Conservation (phyloP, 2,329 filamentous ascomycete species). For the Botrytis sinoallii region DNA sequence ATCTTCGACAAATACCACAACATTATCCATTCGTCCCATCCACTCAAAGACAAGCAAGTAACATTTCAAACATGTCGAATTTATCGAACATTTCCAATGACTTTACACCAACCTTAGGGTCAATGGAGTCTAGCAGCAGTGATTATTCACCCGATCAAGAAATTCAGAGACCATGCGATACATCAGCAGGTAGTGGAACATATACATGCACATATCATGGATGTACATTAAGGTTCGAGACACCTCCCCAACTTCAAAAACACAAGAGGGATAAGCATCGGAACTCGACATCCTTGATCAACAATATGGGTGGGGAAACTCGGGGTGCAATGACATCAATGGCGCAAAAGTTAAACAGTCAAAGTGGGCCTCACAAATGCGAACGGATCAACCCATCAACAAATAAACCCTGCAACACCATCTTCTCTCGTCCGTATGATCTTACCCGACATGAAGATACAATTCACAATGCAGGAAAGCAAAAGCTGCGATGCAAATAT, state of each 20-base stretch:
- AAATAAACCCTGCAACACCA: conserved; percentile 87
- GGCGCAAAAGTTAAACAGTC: conserved; percentile 66
- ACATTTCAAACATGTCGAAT: conserved; percentile 26
- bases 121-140: conserved; percentile 43
- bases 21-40: conserved; percentile 38
- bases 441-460: conserved; percentile 95
- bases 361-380: conserved; percentile 90
- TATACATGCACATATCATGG: conserved; percentile 97
- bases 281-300: conserved; percentile 51
- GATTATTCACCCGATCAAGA: conserved; percentile 38
- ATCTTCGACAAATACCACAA: conserved; percentile 30
- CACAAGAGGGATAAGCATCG: conserved; percentile 94
- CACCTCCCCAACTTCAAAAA: conserved; percentile 81
- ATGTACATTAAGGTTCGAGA: conserved; percentile 84
- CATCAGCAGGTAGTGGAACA: conserved; percentile 75
- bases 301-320: conserved; percentile 28
- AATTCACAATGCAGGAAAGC: conserved; percentile 91
- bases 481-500: conserved; percentile 88
- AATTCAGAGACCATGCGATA: conserved; percentile 53
- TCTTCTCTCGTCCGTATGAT: conserved; percentile 95
- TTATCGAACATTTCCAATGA: conserved; percentile 30
- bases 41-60: conserved; percentile 30
- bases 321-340: conserved; percentile 47
- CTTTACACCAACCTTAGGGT: conserved; percentile 37
- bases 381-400: conserved; percentile 92